These are phyloP conservation scores for Hypoxylon lenormandii DNA, from an alignment of 495 filamentous ascomycete genomes.

Conservation along the genomic window DNA sequence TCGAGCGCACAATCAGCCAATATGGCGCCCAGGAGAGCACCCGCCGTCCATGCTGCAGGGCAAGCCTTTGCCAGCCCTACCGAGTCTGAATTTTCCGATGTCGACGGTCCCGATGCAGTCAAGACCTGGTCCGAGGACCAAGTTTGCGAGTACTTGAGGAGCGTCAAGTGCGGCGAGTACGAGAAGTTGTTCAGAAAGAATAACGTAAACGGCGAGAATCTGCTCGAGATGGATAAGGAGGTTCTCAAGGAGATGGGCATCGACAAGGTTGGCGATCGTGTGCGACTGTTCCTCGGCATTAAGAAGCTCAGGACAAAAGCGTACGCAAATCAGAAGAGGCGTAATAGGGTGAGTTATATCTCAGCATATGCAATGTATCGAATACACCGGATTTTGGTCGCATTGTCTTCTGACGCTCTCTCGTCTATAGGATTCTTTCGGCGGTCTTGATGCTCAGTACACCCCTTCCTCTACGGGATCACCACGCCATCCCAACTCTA, in stretches of 20 bases:
- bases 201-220: conserved; percentile 94
- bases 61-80: conserved; percentile 86
- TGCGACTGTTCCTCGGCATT: conserved; percentile 91
- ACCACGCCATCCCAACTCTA: conserved; percentile 69
- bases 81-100: conserved; percentile 93
- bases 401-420: conserved; percentile 16
- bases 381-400: background rate
- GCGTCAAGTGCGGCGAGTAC: conserved; percentile 92
- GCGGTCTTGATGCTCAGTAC: conserved; percentile 70
- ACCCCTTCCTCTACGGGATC: conserved; percentile 75
- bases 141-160: conserved; percentile 88
- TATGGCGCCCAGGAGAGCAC: conserved; percentile 68
- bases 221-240: conserved; percentile 95
- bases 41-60: conserved; percentile 68
- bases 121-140: conserved; percentile 89
- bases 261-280: conserved; percentile 95
- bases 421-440: conserved; percentile 73
- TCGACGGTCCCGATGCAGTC: conserved; percentile 64
- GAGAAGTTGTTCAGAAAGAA: conserved; percentile 90
- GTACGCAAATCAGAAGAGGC: conserved; percentile 83
- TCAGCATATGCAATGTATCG: conserved; percentile 52
- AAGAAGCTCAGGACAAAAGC: conserved; percentile 90
- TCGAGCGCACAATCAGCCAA: conserved; percentile 63
- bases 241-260: conserved; percentile 98
- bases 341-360: conserved; percentile 78